Evolutionary conservation across 2,329 filamentous ascomycete species (phyloP), one percentile per base, ranked within the genome.

Genomic region (Teratosphaeria nubilosa): DNA sequence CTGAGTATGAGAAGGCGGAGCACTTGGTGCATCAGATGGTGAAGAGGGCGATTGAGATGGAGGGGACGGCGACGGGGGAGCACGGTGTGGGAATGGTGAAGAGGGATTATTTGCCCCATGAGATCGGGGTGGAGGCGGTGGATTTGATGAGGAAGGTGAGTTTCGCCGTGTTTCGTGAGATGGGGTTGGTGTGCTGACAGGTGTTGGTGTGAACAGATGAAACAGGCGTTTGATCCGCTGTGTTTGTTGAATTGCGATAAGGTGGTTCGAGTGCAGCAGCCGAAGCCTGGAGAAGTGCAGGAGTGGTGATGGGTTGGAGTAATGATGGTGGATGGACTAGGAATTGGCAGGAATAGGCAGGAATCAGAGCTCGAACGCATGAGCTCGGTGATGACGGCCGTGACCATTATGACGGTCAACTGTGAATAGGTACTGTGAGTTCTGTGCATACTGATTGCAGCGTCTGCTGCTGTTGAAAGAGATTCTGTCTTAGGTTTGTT

Each of bases 1-100:
- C 78, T 24, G 84, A 92, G 72, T 81, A 85, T 63, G 74, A 78
- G 59, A 80, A 82, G 57, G 86, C 87, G 2, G 86, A 90, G 68
- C 79, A 80, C 48, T 76, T 92, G 27, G 87, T 94, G 27, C 87
- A 91, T 70, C 80, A 84, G 59, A 94, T 94, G 90, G 88, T 92
- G 58, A 91, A 91, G 80, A 80, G 87, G 61, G 90, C 90, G 0
- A 85, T 95, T 54, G 87, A 90, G 75, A 71, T 73, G 69, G 89
- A 94, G 73, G 90, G 90, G 9, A 94, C 90, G 0, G 88, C 91
- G 1, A 91, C 89, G 13, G 90, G 89, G 56, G 89, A 95, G 73
- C 89, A 95, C 71, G 89, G 89, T 50, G 86, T 94, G 56, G 89
- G 89, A 6, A 76, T 95, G 53, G 87, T 92, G 58, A 95, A 95